Conservation (phyloP, 192 early-diverging fungal species). For the Coemansia sp. region DNA sequence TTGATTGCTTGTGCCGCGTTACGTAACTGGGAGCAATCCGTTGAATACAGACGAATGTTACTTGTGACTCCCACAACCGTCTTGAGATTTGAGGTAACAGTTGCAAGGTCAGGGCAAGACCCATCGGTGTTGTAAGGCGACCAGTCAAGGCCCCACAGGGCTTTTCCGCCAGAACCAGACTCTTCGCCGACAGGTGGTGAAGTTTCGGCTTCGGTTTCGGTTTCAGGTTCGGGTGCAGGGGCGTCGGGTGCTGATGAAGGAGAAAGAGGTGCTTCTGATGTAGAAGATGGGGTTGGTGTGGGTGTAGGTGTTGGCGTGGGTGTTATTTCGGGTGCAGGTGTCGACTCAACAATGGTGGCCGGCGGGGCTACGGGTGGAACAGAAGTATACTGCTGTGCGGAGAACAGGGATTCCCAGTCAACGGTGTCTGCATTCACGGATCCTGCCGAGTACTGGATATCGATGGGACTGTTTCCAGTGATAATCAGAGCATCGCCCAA, state of each 20-base stretch:
- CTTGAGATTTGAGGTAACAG: conserved; percentile 35
- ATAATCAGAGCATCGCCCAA: background rate
- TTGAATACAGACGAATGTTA: conserved; percentile 55
- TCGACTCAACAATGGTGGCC: background rate
- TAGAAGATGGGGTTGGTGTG: conserved; percentile 4
- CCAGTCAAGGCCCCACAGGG: conserved; percentile 49
- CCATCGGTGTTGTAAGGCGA: conserved; percentile 53
- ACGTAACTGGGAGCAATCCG: conserved; percentile 52
- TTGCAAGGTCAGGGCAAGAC: conserved; percentile 38
- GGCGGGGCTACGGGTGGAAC: background rate
- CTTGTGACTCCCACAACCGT: conserved; percentile 29
- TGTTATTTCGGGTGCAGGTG: background rate
- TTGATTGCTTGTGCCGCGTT: conserved; percentile 37
- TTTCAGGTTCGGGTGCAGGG: too few relatives aligned
- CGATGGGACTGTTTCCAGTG: background rate
- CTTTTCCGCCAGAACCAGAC: background rate
- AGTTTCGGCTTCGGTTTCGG: too few relatives aligned
- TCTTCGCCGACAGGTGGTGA: too few relatives aligned
- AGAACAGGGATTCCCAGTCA: conserved; percentile 28
- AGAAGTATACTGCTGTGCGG: conserved; percentile 9
- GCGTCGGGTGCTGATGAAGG: background rate
- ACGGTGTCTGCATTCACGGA: conserved; percentile 17
- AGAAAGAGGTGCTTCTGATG: background rate
- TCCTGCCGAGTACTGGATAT: background rate
- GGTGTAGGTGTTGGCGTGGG: background rate